Evolutionary conservation across 176 grass and related monocot species (phyloP).

Genomic region (Triticum timopheevii): DNA sequence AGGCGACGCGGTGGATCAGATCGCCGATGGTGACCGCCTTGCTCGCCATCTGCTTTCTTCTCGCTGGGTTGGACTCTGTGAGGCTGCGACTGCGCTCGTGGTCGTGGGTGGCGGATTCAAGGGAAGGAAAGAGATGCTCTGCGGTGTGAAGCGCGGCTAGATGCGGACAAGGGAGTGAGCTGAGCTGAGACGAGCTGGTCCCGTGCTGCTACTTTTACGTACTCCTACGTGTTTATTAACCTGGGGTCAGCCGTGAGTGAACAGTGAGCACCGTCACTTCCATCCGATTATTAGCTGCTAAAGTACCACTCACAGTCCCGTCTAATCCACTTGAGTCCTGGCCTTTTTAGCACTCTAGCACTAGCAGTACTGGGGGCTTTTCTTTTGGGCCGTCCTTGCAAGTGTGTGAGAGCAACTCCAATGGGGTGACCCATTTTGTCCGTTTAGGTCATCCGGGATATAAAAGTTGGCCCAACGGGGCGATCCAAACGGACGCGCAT

Average conservation of each 20-base stretch:
- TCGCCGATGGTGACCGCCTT: conserved; percentile 71
- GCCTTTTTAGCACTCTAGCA: neutral
- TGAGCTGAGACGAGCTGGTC: conserved; percentile 21
- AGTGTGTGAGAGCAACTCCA: too few species aligned
- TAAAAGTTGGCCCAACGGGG: too few species aligned
- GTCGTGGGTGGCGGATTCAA: conserved; percentile 4
- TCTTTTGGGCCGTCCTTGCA: too few species aligned
- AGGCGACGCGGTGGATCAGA: conserved; percentile 83
- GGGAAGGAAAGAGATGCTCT: conserved; percentile 3
- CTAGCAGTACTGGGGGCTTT: too few species aligned
- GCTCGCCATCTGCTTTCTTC: conserved; percentile 42
- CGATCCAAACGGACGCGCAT: too few species aligned
- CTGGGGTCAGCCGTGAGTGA: neutral
- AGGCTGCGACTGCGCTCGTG: neutral
- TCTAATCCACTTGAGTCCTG: neutral
- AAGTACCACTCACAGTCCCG: neutral
- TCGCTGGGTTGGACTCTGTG: neutral
- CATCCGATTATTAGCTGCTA: neutral
- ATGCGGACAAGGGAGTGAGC: conserved; percentile 29
- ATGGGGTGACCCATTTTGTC: too few species aligned
- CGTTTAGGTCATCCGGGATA: too few species aligned
- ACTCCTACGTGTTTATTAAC: neutral
- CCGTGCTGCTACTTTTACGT: neutral
- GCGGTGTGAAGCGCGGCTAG: conserved; percentile 12
- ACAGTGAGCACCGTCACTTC: conserved; percentile 1